These are phyloP conservation scores for Scheffersomyces lignosus DNA, from an alignment of 805 yeast species.

Conservation along the genomic window DNA sequence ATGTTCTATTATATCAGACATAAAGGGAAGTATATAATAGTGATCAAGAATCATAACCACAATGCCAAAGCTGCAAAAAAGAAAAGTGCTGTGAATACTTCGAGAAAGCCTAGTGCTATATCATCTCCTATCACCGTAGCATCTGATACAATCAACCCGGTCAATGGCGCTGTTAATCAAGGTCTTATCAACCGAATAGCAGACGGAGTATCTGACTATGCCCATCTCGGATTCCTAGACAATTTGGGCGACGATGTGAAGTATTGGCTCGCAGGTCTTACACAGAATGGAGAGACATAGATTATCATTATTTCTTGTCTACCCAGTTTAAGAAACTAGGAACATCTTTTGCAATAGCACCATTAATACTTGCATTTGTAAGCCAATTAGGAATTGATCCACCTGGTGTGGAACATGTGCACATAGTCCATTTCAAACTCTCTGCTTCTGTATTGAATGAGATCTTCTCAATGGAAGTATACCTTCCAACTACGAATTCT, in stretches of 20 bases:
- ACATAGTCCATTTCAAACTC: slow-evolving; percentile 37
- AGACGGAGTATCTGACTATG: slow-evolving; percentile 28
- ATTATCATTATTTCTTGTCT: slow-evolving; percentile 1
- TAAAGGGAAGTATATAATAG: slow-evolving; percentile 28
- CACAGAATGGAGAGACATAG: slow-evolving; percentile 17
- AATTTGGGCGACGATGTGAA: slow-evolving; percentile 44
- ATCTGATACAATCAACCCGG: neutral
- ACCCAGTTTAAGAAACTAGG: slow-evolving; percentile 38
- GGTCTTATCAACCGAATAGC: slow-evolving; percentile 13
- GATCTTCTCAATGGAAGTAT: slow-evolving; percentile 38
- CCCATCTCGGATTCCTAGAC: slow-evolving; percentile 38
- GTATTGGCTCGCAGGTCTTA: slow-evolving; percentile 37
- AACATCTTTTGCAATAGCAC: slow-evolving; percentile 41
- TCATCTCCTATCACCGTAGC: neutral
- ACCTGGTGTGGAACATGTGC: slow-evolving; percentile 39
- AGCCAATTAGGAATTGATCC: slow-evolving; percentile 41
- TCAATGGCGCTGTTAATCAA: neutral
- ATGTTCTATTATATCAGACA: slow-evolving; percentile 38
- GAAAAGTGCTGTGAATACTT: slow-evolving; percentile 3
- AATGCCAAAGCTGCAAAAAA: slow-evolving; percentile 11
- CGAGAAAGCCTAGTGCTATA: neutral
- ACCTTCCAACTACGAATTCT: slow-evolving; percentile 28
- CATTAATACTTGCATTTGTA: slow-evolving; percentile 26
- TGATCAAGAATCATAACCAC: slow-evolving; percentile 34
- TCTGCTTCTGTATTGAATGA: slow-evolving; percentile 16